A percentile compares a stretch with the other conserved stretches of the same genome.
phyloP scores from a whole-genome alignment of 1,284 basidiomycete genomes.

The Malassezia vespertilionis region DNA sequence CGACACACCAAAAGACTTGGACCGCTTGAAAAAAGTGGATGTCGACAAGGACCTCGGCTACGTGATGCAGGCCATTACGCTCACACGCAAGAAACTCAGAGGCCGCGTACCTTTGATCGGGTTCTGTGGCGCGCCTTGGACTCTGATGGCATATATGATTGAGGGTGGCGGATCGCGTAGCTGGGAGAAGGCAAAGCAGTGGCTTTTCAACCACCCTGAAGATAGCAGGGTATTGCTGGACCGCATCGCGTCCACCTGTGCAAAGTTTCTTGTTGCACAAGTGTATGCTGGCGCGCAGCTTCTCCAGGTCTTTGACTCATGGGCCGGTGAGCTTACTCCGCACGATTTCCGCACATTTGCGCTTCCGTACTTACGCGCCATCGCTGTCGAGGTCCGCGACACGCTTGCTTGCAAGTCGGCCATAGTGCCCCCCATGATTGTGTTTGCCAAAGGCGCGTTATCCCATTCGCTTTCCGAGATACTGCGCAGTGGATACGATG shows the following conservation, averaged over 20 bases:
- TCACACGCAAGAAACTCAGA: constrained; percentile 38
- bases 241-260: constrained; percentile 40
- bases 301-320: constrained; percentile 46
- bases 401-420: constrained; percentile 32
- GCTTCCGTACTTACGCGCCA: constrained; percentile 40
- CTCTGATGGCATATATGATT: constrained; percentile 48
- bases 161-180: constrained; percentile 44
- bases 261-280: constrained; percentile 43
- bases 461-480: constrained; percentile 43
- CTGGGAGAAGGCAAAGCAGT: constrained; percentile 45
- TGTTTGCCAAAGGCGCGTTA: constrained; percentile 42
- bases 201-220: constrained; percentile 44
- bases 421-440: constrained; percentile 38
- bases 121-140: constrained; percentile 47
- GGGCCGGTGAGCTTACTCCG: constrained; percentile 47
- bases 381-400: constrained; percentile 38
- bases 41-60: constrained; percentile 46
- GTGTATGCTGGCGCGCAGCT: constrained; percentile 42
- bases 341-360: constrained; percentile 42
- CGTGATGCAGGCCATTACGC: constrained; percentile 40
- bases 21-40: constrained; percentile 41
- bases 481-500: constrained; percentile 43
- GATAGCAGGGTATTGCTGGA: constrained; percentile 40
- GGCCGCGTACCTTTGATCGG: constrained; percentile 46
- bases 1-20: constrained; percentile 35